These are phyloP conservation scores for Endothia cerciana DNA, from an alignment of 2,329 filamentous ascomycete species.

Conservation along the genomic window DNA sequence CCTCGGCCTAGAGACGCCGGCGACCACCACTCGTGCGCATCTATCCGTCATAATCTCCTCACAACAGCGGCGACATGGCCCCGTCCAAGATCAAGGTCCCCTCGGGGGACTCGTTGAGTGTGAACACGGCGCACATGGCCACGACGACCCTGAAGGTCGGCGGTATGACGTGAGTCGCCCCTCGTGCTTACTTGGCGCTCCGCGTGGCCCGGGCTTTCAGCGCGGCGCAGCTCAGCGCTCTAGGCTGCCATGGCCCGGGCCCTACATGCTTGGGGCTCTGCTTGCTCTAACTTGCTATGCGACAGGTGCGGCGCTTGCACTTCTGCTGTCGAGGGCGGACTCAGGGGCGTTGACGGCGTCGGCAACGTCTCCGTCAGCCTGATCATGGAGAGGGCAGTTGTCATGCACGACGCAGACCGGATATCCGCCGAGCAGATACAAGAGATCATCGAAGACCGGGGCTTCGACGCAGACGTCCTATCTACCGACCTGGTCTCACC, in stretches of 20 bases:
- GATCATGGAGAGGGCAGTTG: slow-evolving; percentile 93
- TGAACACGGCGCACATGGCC: slow-evolving; percentile 68
- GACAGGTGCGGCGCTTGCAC: slow-evolving; percentile 89
- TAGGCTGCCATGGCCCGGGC: not conserved
- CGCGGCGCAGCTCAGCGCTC: slow-evolving; percentile 1
- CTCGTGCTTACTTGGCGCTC: not conserved
- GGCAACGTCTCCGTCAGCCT: slow-evolving; percentile 89
- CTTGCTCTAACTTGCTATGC: slow-evolving; percentile 39
- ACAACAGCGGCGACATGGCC: slow-evolving; percentile 47
- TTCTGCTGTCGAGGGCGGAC: slow-evolving; percentile 90
- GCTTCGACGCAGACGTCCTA: slow-evolving; percentile 90
- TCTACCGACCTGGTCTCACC: slow-evolving; percentile 73
- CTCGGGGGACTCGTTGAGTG: slow-evolving; percentile 43
- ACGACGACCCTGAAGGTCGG: slow-evolving; percentile 90
- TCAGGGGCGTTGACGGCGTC: slow-evolving; percentile 79
- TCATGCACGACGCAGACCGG: slow-evolving; percentile 80
- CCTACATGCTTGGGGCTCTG: slow-evolving; percentile 3
- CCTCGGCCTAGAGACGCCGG: slow-evolving; percentile 18
- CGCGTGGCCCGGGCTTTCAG: slow-evolving; percentile 17
- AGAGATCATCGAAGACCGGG: slow-evolving; percentile 88
- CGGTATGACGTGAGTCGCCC: slow-evolving; percentile 72
- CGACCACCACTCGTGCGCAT: not conserved
- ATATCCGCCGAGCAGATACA: slow-evolving; percentile 76
- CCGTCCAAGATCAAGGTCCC: slow-evolving; percentile 55
- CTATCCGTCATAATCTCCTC: not conserved